phyloP scores from a whole-genome alignment of 2,329 filamentous ascomycete species.

The Cryphonectria nitschkei region DNA sequence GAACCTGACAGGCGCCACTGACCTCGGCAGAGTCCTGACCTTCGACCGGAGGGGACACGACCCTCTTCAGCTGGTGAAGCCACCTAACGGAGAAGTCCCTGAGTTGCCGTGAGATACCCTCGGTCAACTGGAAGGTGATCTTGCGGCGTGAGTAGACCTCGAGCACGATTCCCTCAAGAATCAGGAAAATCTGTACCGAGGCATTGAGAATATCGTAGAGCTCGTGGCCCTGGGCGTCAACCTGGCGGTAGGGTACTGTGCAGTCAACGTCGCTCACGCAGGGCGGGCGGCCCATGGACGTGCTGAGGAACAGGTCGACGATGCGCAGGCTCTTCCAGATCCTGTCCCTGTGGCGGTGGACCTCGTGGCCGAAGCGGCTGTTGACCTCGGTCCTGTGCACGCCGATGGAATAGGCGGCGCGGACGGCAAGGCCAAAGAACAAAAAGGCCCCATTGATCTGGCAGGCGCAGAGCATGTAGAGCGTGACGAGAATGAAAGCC shows the following conservation, averaged over 20 bases:
- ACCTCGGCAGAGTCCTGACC: slow-evolving; percentile 37
- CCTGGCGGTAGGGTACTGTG: slow-evolving; percentile 51
- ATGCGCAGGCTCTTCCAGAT: slow-evolving; percentile 59
- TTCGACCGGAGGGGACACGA: slow-evolving; percentile 36
- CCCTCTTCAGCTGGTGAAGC: slow-evolving; percentile 49
- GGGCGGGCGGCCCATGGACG: slow-evolving; percentile 58
- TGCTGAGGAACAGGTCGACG: slow-evolving; percentile 56
- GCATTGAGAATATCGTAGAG: slow-evolving; percentile 52
- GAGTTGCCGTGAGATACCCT: slow-evolving; percentile 56
- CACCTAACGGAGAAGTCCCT: slow-evolving; percentile 55
- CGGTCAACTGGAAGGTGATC: slow-evolving; percentile 56
- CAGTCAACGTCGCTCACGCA: slow-evolving; percentile 59
- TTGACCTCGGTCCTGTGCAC: slow-evolving; percentile 59
- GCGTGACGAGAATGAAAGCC: slow-evolving; percentile 52
- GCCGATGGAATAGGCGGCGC: slow-evolving; percentile 57
- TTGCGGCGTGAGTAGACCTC: slow-evolving; percentile 58
- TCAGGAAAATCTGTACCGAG: slow-evolving; percentile 56
- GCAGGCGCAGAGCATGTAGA: slow-evolving; percentile 59
- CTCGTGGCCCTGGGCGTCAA: slow-evolving; percentile 44
- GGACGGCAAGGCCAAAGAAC: slow-evolving; percentile 57
- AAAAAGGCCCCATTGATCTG: slow-evolving; percentile 60
- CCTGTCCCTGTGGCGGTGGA: slow-evolving; percentile 50
- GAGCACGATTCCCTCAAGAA: slow-evolving; percentile 54
- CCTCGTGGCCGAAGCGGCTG: slow-evolving; percentile 50
- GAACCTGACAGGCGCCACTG: slow-evolving; percentile 54